Base-by-base conservation (phyloP, 192 early-diverging fungal species). In the Mortierella hygrophila region DNA sequence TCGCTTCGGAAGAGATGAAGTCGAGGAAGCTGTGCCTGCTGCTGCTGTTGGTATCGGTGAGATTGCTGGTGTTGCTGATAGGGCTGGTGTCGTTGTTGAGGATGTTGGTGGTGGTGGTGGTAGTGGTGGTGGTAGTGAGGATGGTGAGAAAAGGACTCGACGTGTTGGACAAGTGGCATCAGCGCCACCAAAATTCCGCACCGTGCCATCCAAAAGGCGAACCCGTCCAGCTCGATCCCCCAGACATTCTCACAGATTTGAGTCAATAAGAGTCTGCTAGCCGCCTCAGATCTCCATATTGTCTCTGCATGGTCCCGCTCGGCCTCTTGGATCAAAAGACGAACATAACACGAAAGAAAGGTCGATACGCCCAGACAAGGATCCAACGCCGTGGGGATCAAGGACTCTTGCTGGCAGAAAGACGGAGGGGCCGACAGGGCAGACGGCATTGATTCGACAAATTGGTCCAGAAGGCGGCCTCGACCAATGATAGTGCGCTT, bases 331-430 rank as follows among this genome's bases (percentile, higher is more conserved):
- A 86, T 87, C 9, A 92, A 52, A 13, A 89, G 68, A 35, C 85
- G 81, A 2, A 91, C 70, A 65, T 89, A 93, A n/a, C 87, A 82
- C 20, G 91, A 92, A 0, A 92, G 82, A 63, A 92, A 93, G 18
- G 90, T 87, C 8, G 91, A 91, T 2, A 91, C 91, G 32, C 92
- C 92, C 75, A 93, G 81, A 80, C 92, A 93, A 26, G 92, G 92
- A 79, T 93, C 92, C 41, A 93, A 60, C 6, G 82, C 82, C 8
- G 72, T 81, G 0, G 84, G 84, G 46, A 86, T 80, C 60, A 86
- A 46, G 0, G 69, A 44, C 13, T 42, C 38, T n/a, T 74, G 32
- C 26, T 29, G 42, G 29, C 10, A 4, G 26, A 15, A 29, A 65
- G 60, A 15, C 10, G 2, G 60, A 65, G n/a, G n/a, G 11, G 26